phyloP scores from a whole-genome alignment of 1,139 yeast genomes.

The Scheffersomyces parashehatae region DNA sequence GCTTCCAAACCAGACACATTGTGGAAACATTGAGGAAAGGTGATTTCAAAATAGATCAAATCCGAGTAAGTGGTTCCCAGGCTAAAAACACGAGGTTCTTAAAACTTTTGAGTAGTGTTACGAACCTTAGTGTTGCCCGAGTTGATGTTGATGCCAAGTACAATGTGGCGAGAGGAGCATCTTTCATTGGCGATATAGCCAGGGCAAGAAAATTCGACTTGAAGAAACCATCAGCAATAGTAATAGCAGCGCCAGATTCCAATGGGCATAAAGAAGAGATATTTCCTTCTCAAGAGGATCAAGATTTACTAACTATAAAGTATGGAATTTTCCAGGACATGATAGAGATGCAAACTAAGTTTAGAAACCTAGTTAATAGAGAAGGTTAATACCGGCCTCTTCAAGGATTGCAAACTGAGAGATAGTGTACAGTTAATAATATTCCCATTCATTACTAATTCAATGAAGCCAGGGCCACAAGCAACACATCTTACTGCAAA shows the following conservation, averaged over 20 bases:
- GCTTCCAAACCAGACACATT: slow-evolving; percentile 48
- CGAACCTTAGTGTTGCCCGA: slow-evolving; percentile 21
- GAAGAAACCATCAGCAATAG: too few species aligned
- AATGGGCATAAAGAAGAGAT: neutral
- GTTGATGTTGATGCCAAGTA: slow-evolving; percentile 19
- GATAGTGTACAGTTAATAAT: too few species aligned
- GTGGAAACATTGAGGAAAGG: slow-evolving; percentile 23
- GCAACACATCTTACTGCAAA: too few species aligned
- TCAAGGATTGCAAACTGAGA: too few species aligned
- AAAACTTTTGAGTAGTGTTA: slow-evolving; percentile 23
- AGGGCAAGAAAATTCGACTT: too few species aligned
- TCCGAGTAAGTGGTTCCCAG: slow-evolving; percentile 54
- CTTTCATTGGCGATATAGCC: slow-evolving; percentile 20
- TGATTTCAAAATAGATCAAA: slow-evolving; percentile 11
- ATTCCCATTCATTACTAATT: too few species aligned
- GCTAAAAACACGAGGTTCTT: slow-evolving; percentile 46
- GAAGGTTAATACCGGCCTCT: neutral
- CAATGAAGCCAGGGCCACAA: too few species aligned
- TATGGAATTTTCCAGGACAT: neutral
- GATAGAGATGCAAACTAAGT: neutral
- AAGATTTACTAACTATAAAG: neutral
- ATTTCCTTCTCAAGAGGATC: neutral
- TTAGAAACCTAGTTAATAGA: neutral
- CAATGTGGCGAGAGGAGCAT: slow-evolving; percentile 41
- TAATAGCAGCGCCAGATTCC: too few species aligned